Percentiles rank a stretch among this genome's conserved stretches.
These are phyloP conservation scores for Gastrolobium villosum DNA, from an alignment of 306 rosid genomes.

Conservation along the genomic window DNA sequence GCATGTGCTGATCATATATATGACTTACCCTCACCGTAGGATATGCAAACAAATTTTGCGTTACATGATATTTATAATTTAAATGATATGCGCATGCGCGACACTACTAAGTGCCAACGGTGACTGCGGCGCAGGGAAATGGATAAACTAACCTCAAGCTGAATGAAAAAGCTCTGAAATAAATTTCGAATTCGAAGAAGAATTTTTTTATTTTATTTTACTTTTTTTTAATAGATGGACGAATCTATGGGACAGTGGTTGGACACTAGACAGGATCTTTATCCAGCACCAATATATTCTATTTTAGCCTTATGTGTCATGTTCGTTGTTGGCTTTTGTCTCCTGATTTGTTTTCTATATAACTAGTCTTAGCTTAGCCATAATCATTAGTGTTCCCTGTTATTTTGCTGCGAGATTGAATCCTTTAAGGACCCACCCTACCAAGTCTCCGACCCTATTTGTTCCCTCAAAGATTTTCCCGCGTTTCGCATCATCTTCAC, in stretches of 20 bases:
- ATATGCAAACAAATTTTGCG: neutral
- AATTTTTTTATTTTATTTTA: no score
- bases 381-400: constrained; percentile 6
- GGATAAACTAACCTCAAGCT: neutral
- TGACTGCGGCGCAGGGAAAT: constrained; percentile 52
- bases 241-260: constrained; percentile 38
- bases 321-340: constrained; percentile 14
- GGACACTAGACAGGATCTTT: constrained; percentile 52
- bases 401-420: neutral
- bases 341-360: constrained; percentile 12
- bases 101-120: constrained; percentile 47
- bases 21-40: neutral
- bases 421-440: constrained; percentile 24
- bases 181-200: neutral
- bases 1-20: neutral
- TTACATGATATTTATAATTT: neutral
- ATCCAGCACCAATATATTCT: constrained; percentile 20
- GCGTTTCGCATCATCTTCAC: neutral
- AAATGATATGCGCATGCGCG: constrained; percentile 60
- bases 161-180: neutral
- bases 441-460: neutral
- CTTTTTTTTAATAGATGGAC: neutral
- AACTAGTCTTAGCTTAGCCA: neutral
- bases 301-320: neutral
- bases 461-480: constrained; percentile 17